These are phyloP conservation scores for Colletotrichum sp. DNA, from an alignment of 2,329 filamentous ascomycete genomes.

Conservation along the genomic window DNA sequence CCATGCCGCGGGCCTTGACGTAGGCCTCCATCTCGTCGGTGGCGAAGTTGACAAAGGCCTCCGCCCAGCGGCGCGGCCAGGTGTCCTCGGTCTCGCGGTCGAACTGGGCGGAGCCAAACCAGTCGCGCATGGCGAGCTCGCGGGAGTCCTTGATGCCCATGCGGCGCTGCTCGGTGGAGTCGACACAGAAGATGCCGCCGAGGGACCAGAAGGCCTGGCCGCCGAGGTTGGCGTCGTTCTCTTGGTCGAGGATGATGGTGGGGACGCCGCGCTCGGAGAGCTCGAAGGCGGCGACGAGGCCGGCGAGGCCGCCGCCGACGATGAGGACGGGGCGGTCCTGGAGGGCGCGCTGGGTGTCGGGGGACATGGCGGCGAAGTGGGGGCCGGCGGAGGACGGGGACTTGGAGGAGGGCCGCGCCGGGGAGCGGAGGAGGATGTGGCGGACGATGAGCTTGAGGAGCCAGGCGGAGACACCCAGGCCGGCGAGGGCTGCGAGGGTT, in stretches of 20 bases:
- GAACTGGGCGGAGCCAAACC: constrained; percentile 62
- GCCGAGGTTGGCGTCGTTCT: constrained; percentile 60
- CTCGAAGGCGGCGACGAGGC: constrained; percentile 65
- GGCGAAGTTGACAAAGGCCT: constrained; percentile 68
- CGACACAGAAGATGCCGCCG: constrained; percentile 64
- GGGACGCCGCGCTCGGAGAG: constrained; percentile 55
- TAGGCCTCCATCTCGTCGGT: constrained; percentile 63
- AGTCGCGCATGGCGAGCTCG: constrained; percentile 63
- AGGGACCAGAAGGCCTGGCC: constrained; percentile 71
- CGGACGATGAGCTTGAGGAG: constrained; percentile 17
- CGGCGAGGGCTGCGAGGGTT: constrained; percentile 12
- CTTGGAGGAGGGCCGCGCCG: constrained; percentile 3
- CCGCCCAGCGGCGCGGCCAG: constrained; percentile 67
- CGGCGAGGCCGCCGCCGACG: constrained; percentile 61
- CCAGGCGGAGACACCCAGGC: constrained; percentile 14
- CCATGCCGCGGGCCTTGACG: constrained; percentile 56
- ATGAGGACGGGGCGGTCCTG: constrained; percentile 53
- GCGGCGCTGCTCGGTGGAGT: constrained; percentile 61
- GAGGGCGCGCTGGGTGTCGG: constrained; percentile 1
- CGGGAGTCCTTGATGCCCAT: constrained; percentile 64
- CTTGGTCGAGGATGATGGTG: constrained; percentile 61
- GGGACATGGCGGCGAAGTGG: constrained; percentile 8
- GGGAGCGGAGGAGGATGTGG: constrained; percentile 16
- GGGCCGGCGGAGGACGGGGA: constrained; percentile 10
- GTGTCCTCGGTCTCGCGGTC: constrained; percentile 60